These are phyloP conservation scores for Jacaranda copaia DNA, from an alignment of 257 asterid genomes.

Conservation along the genomic window DNA sequence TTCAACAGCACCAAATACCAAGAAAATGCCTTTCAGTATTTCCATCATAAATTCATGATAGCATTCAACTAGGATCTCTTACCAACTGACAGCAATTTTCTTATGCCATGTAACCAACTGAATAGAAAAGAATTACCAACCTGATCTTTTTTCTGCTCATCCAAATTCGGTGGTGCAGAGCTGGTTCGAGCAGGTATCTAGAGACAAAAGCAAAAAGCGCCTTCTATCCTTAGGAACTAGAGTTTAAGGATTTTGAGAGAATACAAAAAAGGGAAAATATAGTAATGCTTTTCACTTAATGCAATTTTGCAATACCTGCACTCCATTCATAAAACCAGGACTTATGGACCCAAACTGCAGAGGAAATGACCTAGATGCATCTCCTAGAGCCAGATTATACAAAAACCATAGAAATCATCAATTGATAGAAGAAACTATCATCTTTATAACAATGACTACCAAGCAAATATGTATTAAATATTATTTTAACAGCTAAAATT, in stretches of 20 bases:
- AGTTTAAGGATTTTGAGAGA: constrained; percentile 1
- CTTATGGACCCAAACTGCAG: constrained; percentile 93
- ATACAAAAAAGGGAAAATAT: neutral
- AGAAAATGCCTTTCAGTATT: neutral
- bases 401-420: constrained; percentile 33
- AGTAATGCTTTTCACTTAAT: neutral
- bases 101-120: constrained; percentile 17
- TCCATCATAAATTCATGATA: constrained; percentile 4
- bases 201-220: constrained; percentile 30
- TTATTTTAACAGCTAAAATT: neutral
- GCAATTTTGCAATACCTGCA: constrained; percentile 64
- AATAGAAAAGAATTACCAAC: constrained; percentile 47
- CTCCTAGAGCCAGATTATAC: constrained; percentile 58
- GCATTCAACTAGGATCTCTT: neutral
- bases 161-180: constrained; percentile 96
- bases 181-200: constrained; percentile 95
- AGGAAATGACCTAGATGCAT: constrained; percentile 65
- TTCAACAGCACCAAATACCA: constrained; percentile 7
- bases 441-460: neutral
- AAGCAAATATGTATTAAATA: neutral
- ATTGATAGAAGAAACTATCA: constrained; percentile 16
- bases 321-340: constrained; percentile 80
- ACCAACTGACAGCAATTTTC: constrained; percentile 18
- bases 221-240: constrained; percentile 27
- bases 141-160: constrained; percentile 92